These are phyloP conservation scores for Senecio squalidus DNA, from an alignment of 140 eudicot genomes.

Conservation along the genomic window DNA sequence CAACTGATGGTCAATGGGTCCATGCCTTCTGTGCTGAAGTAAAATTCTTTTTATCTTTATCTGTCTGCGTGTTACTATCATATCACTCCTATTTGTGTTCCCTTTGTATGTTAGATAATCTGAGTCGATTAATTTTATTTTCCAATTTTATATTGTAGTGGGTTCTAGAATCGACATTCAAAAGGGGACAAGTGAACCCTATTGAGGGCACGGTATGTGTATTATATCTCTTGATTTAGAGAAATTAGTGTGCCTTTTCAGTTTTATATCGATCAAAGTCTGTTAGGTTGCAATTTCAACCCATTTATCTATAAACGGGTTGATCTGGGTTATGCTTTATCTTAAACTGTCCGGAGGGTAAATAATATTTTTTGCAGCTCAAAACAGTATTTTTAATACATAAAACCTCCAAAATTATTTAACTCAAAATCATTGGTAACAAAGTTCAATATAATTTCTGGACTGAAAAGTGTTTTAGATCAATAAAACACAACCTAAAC, in stretches of 20 bases:
- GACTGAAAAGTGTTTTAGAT: too few species aligned
- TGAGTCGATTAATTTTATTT: conserved; percentile 1
- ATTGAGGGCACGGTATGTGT: conserved; percentile 73
- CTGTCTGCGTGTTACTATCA: neutral
- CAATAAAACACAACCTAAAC: too few species aligned
- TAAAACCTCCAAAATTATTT: neutral
- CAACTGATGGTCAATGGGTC: conserved; percentile 84
- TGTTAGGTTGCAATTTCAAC: too few species aligned
- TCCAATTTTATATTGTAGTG: conserved; percentile 45
- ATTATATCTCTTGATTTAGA: neutral
- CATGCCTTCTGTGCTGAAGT: conserved; percentile 99
- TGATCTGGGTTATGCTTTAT: too few species aligned
- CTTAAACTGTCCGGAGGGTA: neutral
- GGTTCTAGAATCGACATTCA: conserved; percentile 82
- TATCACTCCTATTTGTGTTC: neutral
- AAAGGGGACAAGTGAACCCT: conserved; percentile 79
- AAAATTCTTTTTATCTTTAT: conserved; percentile 13
- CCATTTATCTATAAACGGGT: too few species aligned
- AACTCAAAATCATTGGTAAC: neutral
- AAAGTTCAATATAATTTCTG: too few species aligned
- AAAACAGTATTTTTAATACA: neutral
- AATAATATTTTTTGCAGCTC: neutral
- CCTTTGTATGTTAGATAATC: neutral
- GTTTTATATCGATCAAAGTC: neutral
- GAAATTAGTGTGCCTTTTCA: conserved; percentile 1